Base-by-base conservation (phyloP, 2,329 filamentous ascomycete species). In the Penicillium sp. region DNA sequence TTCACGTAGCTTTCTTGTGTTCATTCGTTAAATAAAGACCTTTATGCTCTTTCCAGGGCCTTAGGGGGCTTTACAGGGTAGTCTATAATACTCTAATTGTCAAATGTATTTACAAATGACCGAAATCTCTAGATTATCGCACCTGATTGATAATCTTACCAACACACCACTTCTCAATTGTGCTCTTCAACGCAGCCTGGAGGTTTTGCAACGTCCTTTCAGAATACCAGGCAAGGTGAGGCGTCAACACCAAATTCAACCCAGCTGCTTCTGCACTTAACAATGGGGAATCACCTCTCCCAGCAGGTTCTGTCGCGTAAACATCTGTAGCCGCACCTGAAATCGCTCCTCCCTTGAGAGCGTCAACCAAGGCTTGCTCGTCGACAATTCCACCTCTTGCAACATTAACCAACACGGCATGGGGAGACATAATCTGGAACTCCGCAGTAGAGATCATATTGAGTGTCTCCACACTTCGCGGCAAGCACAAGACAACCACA, bases 181-280 rank as follows among this genome's bases (percentile, higher is more conserved):
- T 56, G 1, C 1, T 19, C 45, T 61, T 61, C n/a, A 59, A 17
- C 2, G 44, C 26, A 53, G 36, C 43, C 28, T 75, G 71, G 28
- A 82, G 70, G 43, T 78, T 81, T 40, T 73, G 68, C 58, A 81
- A 69, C 8, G 78, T 82, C 57, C 69, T 73, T 48, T 74, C 72
- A 0, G 78, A 75, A 60, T 75, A 82, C 81, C 81, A 84, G 1
- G 81, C 81, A 28, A 82, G 60, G 70, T 84, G 81, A 11, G 80
- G 80, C 41, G 73, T 79, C 46, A 82, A 55, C 0, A 80, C 75
- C 56, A 84, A 65, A 57, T 82, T 81, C 22, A 80, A 72, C 3
- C 74, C 71, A 40, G 72, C 68, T 4, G 69, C 68, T 22, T 79
- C 76, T 10, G 28, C 22, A 8, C 41, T 25, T 16, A 81, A 59